Conservation (phyloP, 2,329 filamentous ascomycete species). For the Cladophialophora immunda region DNA sequence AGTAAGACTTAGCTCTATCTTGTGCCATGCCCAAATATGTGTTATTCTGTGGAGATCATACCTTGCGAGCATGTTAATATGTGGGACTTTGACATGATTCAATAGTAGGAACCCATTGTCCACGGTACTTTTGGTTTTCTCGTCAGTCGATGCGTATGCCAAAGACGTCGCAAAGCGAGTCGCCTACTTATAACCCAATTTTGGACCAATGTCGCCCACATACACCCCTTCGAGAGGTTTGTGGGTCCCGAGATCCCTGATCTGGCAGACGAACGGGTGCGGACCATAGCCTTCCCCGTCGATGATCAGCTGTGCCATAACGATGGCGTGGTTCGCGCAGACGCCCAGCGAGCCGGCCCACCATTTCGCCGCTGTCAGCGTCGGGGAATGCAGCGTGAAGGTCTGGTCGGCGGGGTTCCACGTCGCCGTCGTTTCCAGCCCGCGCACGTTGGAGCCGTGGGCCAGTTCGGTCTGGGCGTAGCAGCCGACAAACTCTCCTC, state of each 20-base stretch:
- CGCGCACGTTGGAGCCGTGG: slow-evolving; percentile 78
- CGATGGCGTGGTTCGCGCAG: slow-evolving; percentile 77
- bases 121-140: too few species aligned
- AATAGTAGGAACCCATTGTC: slow-evolving; percentile 81
- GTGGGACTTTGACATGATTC: slow-evolving; percentile 77
- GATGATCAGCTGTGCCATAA: slow-evolving; percentile 79
- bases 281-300: slow-evolving; percentile 74
- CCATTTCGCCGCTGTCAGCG: slow-evolving; percentile 80
- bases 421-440: slow-evolving; percentile 74
- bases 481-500: slow-evolving; percentile 77
- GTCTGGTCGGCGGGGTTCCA: slow-evolving; percentile 77
- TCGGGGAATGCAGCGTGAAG: slow-evolving; percentile 76
- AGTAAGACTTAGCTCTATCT: too few species aligned
- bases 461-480: slow-evolving; percentile 84
- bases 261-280: slow-evolving; percentile 79
- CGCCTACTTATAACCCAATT: slow-evolving; percentile 81
- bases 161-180: too few species aligned
- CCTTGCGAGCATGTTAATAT: slow-evolving; percentile 72
- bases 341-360: slow-evolving; percentile 82
- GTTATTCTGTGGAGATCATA: too few species aligned
- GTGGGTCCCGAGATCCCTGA: slow-evolving; percentile 74
- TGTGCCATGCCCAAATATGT: too few species aligned
- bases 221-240: slow-evolving; percentile 73
- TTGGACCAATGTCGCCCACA: slow-evolving; percentile 81
- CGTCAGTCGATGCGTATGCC: too few species aligned